These are phyloP conservation scores for Micromonas pusilla DNA, from an alignment of 139 green algal species.

Conservation along the genomic window DNA sequence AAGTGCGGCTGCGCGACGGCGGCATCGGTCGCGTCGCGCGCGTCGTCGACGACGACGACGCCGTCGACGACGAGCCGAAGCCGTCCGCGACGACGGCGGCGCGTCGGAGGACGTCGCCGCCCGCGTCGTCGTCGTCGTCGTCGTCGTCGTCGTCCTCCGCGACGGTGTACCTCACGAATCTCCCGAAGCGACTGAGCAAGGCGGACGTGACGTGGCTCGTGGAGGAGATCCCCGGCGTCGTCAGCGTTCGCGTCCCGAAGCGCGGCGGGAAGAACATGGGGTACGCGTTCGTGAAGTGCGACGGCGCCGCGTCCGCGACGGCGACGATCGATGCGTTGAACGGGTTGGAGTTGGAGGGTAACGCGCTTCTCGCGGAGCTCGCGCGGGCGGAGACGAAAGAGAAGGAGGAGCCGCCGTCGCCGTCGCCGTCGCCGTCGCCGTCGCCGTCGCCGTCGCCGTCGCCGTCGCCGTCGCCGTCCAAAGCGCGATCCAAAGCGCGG, in stretches of 20 bases:
- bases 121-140: neutral
- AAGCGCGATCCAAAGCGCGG: too few species aligned
- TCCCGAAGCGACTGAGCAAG: neutral
- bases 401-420: too few species aligned
- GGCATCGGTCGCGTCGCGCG: neutral
- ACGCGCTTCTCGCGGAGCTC: neutral
- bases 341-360: neutral
- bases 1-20: neutral
- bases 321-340: neutral
- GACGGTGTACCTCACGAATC: neutral
- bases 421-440: too few species aligned
- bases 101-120: neutral
- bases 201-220: neutral
- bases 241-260: neutral
- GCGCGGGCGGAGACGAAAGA: neutral
- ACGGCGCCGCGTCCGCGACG: neutral
- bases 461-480: too few species aligned
- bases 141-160: neutral
- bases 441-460: too few species aligned
- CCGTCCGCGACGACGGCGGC: too few species aligned
- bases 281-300: neutral
- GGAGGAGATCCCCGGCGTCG: neutral
- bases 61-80: neutral
- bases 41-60: neutral
- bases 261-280: neutral